Base-by-base conservation (phyloP, 106 monocot species). In the Vanilla planifolia region DNA sequence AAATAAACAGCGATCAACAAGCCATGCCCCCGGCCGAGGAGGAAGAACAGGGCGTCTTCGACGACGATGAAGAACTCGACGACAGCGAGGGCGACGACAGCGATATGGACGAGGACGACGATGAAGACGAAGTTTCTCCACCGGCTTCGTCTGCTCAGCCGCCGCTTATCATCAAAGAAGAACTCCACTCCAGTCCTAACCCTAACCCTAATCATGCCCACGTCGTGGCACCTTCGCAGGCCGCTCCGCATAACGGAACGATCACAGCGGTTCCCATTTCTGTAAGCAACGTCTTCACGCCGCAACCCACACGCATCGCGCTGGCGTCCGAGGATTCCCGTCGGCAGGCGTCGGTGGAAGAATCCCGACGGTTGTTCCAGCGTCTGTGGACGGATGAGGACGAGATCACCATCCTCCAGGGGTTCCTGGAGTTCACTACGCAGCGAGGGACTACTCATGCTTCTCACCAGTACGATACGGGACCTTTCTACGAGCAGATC, bases 401-500 rank as follows among this genome's bases (percentile, higher is more conserved):
- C 66, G 95, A 95, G 76, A 69, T 95, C 61, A 73, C 61, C 24
- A 95, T 95, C 48, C 71, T 95, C 4, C 75, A 78, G 26, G 86
- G 85, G 9, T 95, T 88, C 70, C 67, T 82, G 34, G 98, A 92
- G 47, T 99, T 99, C 81, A 92, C 84, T 20, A 61, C 79, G 6
- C 79, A 77, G 71, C 76, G 92, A 27, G 85, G 92, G 32, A 79
- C 91, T 28, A 76, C 81, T 14, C 80, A 85, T 68, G 80, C 88
- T 2, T 77, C 80, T 2, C 88, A 92, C 75, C 92, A 99, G 73
- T 88, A 98, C 72, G 98, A 92, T 55, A 99, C 98, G 9, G 92
- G 92, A 0, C 98, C 98, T 26, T 99, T 99, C 77, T 92, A 92
- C 72, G 92, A 99, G 50, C 88, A 92, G 80, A 99, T 92, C 73